Percentiles rank a stretch among this genome's conserved stretches.
Conservation (phyloP, 208 protist species). For the Angomonas ambiguus region DNA sequence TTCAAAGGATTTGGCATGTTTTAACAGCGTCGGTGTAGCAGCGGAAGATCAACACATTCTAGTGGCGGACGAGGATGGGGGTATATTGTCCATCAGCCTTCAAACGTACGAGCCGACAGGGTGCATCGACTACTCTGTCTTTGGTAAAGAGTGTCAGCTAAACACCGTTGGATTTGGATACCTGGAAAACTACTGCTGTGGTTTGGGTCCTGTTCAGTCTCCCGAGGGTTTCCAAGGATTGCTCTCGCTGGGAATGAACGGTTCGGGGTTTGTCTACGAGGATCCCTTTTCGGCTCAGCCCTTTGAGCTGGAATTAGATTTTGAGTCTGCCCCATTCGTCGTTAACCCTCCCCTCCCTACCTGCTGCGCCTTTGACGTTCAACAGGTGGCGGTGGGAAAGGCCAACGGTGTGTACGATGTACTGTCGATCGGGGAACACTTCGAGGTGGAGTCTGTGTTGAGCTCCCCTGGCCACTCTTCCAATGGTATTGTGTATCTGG, state of each 20-base stretch:
- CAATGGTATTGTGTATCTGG: slow-evolving; percentile 59
- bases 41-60: slow-evolving; percentile 16
- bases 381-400: slow-evolving; percentile 38
- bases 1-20: slow-evolving; percentile 31
- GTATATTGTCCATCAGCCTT: slow-evolving; percentile 39
- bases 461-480: slow-evolving; percentile 51
- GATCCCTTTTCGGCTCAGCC: slow-evolving; percentile 1
- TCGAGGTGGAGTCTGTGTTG: slow-evolving; percentile 20
- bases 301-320: slow-evolving; percentile 16
- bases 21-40: slow-evolving; percentile 15
- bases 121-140: slow-evolving; percentile 31
- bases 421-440: slow-evolving; percentile 23
- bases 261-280: slow-evolving; percentile 37
- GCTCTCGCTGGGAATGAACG: slow-evolving; percentile 66
- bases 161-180: slow-evolving; percentile 26
- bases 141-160: slow-evolving; percentile 20
- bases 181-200: slow-evolving; percentile 47
- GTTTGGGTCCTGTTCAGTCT: slow-evolving; percentile 15
- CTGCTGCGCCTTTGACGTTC: slow-evolving; percentile 28
- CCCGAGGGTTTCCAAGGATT: slow-evolving; percentile 7
- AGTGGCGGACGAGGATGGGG: slow-evolving; percentile 61
- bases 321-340: slow-evolving; percentile 12
- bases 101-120: slow-evolving; percentile 8
- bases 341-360: slow-evolving; percentile 75
- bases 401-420: slow-evolving; percentile 70